These are phyloP conservation scores for Podospora bellae-mahoneyi DNA, from an alignment of 495 filamentous ascomycete genomes.

Conservation along the genomic window DNA sequence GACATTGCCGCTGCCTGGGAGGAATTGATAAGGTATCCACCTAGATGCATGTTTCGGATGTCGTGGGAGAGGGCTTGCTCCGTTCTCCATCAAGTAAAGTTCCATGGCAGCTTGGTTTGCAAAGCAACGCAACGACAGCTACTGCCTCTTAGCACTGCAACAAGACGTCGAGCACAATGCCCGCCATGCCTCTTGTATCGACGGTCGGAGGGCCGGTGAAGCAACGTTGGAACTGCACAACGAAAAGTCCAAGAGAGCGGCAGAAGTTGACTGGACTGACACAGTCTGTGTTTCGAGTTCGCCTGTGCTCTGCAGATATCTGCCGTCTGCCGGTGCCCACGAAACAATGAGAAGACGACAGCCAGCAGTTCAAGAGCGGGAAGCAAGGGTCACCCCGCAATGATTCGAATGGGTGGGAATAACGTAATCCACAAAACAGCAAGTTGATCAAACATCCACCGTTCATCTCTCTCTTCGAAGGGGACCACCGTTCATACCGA, in stretches of 20 bases:
- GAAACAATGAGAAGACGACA: constrained; percentile 27
- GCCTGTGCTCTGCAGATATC: constrained; percentile 31
- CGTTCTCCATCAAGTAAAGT: constrained; percentile 17
- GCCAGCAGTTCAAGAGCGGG: constrained; percentile 21
- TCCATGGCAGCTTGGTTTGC: constrained; percentile 6
- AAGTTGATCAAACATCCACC: constrained; percentile 30
- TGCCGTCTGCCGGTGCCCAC: constrained; percentile 13
- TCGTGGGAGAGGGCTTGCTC: constrained; percentile 14
- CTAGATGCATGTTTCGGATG: neutral
- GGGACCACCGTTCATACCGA: constrained; percentile 15
- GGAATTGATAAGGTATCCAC: neutral
- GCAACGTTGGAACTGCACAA: constrained; percentile 1
- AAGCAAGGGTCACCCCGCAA: constrained; percentile 34
- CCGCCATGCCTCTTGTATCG: constrained; percentile 17
- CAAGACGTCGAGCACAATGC: constrained; percentile 6
- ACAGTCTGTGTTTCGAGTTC: constrained; percentile 33
- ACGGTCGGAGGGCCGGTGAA: constrained; percentile 12
- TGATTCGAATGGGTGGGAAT: constrained; percentile 25
- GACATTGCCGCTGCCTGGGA: neutral
- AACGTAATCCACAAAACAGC: constrained; percentile 24
- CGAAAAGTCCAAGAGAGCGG: constrained; percentile 11
- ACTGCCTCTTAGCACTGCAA: neutral
- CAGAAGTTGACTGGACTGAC: constrained; percentile 27
- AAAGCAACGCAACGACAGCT: neutral
- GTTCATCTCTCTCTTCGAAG: constrained; percentile 23